Base-by-base conservation (phyloP, 441 rosid genomes). In the Erysimum cheiri region DNA sequence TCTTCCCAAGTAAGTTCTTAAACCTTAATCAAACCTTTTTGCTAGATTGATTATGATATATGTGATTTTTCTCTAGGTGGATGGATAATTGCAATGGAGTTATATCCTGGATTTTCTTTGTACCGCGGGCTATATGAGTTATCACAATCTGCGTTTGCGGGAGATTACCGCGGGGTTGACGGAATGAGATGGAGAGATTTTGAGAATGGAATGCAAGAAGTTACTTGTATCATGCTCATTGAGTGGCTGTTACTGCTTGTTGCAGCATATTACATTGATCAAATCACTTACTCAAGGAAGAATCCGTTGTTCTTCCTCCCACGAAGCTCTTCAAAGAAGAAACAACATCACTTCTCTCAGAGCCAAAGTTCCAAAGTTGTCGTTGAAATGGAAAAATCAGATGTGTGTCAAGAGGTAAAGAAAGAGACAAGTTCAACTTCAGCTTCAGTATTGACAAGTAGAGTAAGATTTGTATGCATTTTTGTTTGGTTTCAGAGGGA, bases 71-170 rank as follows among this genome's bases (percentile, higher is more conserved):
- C 13, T 58, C 8, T 76, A 95, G 99, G 88, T 69, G 84, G 75
- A 36, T 88, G 96, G 97, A 80, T 89, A 58, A 72, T 82, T 41
- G 78, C 78, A 48, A 66, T 95, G 90, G 97, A 95, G 88, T 66
- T 95, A 72, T 92, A 83, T 77, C 99, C 98, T 58, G 98, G 98
- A 31, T 96, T 95, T 65, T 61, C 98, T 61, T 55, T 92, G 47
- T 90, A 85, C 73, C 98, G 96, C 15, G 99, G 99, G 14, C 66
- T 95, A 62, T 95, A 95, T 24, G 98, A 95, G 83, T 83, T 95
- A 46, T 83, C 88, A n/a, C 84, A 87, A 54, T 85, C 88, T 76
- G 57, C 98, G 12, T 82, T 87, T 52, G 29, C 19, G 0, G 98
- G 88, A 46, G 74, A 80, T 70, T 78, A 63, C 69, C 79, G 85